Evolutionary conservation across 257 asterid species (phyloP), one percentile per base, ranked within the genome.

Genomic region (Gentiana straminea): DNA sequence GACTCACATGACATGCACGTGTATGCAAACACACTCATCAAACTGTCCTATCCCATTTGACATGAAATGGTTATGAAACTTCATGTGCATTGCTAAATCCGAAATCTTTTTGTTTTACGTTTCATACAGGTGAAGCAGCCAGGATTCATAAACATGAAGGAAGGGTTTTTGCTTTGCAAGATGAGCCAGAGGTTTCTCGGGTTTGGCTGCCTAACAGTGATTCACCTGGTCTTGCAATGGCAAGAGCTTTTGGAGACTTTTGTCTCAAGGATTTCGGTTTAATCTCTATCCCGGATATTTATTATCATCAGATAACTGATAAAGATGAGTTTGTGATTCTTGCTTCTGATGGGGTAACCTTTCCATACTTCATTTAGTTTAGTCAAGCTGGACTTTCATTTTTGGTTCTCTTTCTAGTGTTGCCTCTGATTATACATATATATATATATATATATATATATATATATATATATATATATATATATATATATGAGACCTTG

Each of bases 141-240:
- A 87, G 96, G 77, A 87, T 87, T 39, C 79, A 77, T 57, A 87
- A 80, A 73, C 79, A 76, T 67, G 84, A 59, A 71, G 96, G 96
- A 44, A 93, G 94, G 32, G 87, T 87, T 55, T 87, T 87, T 73
- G 77, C 96, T 33, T 90, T 87, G 51, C 86, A 61, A 24, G 94
- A 84, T 47, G 96, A 87, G 68, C 94, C 94, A 0, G 96, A 79
- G 44, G 93, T 87, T 60, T 67, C 93, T 44, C 73, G 96, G 74
- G 90, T 87, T 57, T 87, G 96, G 96, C 83, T 87, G 44, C 96
- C 96, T 3, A 68, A 87, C 72, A 70, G 68, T 5, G 74, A 87
- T 76, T 84, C 87, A 54, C 96, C 96, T 33, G 96, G 96, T 52
- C 93, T 87, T 68, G 96, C 96, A 52, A 87, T 87, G 96, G 92